These are phyloP conservation scores for Scheffersomyces ergatensis DNA, from an alignment of 805 yeast species.

Conservation along the genomic window DNA sequence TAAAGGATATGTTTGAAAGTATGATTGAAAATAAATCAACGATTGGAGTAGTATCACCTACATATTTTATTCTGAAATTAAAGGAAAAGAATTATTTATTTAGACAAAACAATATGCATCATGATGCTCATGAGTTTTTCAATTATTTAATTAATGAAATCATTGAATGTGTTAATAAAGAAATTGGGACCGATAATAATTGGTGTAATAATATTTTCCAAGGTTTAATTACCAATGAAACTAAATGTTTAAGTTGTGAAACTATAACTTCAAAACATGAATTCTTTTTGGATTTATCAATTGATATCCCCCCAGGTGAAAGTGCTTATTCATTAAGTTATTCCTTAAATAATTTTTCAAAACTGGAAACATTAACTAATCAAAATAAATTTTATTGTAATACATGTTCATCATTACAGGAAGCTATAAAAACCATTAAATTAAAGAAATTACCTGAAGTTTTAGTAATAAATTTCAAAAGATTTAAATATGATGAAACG, in stretches of 20 bases:
- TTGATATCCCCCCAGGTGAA: slow-evolving; percentile 71
- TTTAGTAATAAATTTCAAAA: slow-evolving; percentile 79
- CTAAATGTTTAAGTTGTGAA: slow-evolving; percentile 89
- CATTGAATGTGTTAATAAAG: slow-evolving; percentile 54
- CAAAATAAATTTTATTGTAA: slow-evolving; percentile 93
- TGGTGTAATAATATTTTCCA: slow-evolving; percentile 74
- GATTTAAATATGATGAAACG: slow-evolving; percentile 88
- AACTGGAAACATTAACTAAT: slow-evolving; percentile 80
- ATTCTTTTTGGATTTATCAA: slow-evolving; percentile 78
- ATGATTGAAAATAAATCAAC: slow-evolving; percentile 68
- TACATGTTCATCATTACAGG: slow-evolving; percentile 84
- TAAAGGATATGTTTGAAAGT: slow-evolving; percentile 83
- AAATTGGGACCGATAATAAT: slow-evolving; percentile 29
- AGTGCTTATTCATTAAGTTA: slow-evolving; percentile 63
- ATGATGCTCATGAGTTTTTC: slow-evolving; percentile 96
- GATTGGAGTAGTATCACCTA: slow-evolving; percentile 85
- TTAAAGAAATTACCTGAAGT: slow-evolving; percentile 74
- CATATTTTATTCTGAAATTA: slow-evolving; percentile 66
- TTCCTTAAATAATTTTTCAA: slow-evolving; percentile 77
- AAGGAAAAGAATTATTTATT: slow-evolving; percentile 83
- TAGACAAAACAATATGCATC: slow-evolving; percentile 86
- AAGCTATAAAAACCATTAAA: slow-evolving; percentile 87
- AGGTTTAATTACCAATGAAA: slow-evolving; percentile 82
- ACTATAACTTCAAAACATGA: slow-evolving; percentile 79
- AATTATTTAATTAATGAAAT: slow-evolving; percentile 75